phyloP scores from a whole-genome alignment of 1,284 basidiomycete genomes.

The Sanghuangporus weigelae region DNA sequence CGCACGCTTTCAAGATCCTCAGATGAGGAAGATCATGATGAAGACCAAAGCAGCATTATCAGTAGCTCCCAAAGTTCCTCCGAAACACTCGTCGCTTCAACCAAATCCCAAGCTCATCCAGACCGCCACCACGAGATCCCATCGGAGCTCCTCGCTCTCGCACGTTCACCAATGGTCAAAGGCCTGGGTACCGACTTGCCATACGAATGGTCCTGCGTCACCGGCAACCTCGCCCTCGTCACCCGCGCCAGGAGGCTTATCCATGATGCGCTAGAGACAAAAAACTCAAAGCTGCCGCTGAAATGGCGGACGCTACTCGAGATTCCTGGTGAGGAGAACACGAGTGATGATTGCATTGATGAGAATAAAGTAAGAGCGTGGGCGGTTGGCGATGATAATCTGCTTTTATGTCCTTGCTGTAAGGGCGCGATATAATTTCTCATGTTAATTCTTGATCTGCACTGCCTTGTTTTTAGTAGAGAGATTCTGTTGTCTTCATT shows the following conservation, averaged over 20 bases:
- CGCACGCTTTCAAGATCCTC: not conserved
- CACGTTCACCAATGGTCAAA: conserved; percentile 15
- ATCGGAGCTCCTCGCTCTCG: conserved; percentile 7
- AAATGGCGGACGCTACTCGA: not conserved
- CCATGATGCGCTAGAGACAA: not conserved
- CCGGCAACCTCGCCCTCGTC: conserved; percentile 10
- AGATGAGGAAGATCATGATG: not conserved
- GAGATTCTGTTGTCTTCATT: too few species aligned
- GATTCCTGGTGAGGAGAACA: not conserved
- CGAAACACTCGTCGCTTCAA: not conserved
- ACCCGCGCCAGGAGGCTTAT: conserved; percentile 3
- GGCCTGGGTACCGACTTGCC: conserved; percentile 7
- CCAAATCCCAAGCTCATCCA: not conserved
- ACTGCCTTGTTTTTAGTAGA: not conserved
- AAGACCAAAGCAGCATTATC: not conserved
- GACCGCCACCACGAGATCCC: not conserved
- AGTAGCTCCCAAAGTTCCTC: not conserved
- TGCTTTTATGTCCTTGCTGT: conserved; percentile 8
- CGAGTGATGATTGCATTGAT: not conserved
- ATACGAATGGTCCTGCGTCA: not conserved
- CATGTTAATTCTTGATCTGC: not conserved
- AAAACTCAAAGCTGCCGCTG: not conserved
- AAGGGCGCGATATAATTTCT: not conserved
- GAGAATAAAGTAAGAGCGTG: not conserved
- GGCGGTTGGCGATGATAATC: not conserved